These are phyloP conservation scores for Tricholoma furcatifolium DNA, from an alignment of 768 basidiomycete species.

Conservation along the genomic window DNA sequence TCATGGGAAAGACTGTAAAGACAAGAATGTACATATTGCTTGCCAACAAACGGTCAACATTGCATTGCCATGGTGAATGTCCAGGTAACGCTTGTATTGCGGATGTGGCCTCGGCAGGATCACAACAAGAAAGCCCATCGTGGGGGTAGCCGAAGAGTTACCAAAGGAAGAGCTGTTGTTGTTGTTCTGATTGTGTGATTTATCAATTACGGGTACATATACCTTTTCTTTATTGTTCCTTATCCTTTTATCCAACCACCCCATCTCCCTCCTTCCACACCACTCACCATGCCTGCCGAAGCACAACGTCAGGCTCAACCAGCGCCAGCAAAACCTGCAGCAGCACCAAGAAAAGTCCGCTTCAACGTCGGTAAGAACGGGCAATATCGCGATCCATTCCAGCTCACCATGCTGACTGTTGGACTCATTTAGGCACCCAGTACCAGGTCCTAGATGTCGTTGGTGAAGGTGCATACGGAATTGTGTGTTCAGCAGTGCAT, in stretches of 20 bases:
- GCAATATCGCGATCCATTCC: slow-evolving; percentile 1
- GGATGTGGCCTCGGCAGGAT: slow-evolving; percentile 7
- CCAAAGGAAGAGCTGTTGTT: slow-evolving; percentile 19
- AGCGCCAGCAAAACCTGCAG: slow-evolving; percentile 33
- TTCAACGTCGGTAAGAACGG: slow-evolving; percentile 74
- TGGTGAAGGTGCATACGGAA: slow-evolving; percentile 91
- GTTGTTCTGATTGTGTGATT: slow-evolving; percentile 7
- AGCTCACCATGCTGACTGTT: slow-evolving; percentile 7
- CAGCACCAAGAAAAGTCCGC: slow-evolving; percentile 78
- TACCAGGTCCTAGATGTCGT: slow-evolving; percentile 87
- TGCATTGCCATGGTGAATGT: slow-evolving; percentile 15
- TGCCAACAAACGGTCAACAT: slow-evolving; percentile 13
- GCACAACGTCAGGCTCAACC: slow-evolving; percentile 25
- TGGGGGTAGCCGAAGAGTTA: slow-evolving; percentile 15
- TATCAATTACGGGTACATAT: slow-evolving; percentile 12
- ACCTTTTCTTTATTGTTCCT: slow-evolving; percentile 20
- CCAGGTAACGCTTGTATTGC: slow-evolving; percentile 14
- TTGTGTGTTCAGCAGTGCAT: slow-evolving; percentile 93
- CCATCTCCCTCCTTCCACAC: slow-evolving; percentile 10
- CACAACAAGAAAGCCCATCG: slow-evolving; percentile 15
- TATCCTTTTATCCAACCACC: slow-evolving; percentile 15
- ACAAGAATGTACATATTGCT: slow-evolving; percentile 12
- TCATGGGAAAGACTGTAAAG: slow-evolving; percentile 4
- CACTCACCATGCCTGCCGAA: slow-evolving; percentile 29
- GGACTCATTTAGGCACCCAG: slow-evolving; percentile 52